Base-by-base conservation (phyloP, 495 filamentous ascomycete species). In the Cercophora sp. region DNA sequence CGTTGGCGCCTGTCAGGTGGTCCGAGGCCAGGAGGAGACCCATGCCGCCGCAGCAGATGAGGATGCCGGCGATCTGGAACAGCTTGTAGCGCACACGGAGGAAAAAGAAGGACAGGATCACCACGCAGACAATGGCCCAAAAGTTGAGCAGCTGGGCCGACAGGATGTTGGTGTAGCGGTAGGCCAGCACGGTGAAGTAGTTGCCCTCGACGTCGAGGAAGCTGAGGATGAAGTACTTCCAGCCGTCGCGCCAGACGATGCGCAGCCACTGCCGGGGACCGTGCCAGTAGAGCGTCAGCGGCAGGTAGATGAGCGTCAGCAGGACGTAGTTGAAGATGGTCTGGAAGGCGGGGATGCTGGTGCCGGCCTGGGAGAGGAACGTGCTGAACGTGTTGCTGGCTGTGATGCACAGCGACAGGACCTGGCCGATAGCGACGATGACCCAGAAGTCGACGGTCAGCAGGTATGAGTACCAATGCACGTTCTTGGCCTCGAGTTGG, bases 101-200 rank as follows among this genome's bases (percentile, higher is more conserved):
- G 63, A 96, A 76, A 37, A 84, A 40, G 70, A 91, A 88, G 8
- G 91, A 96, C 60, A 96, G 69, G 54, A 85, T 64, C 22, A 97
- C 90, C 23, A 98, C 93, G 51, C 93, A 83, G 16, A 92, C 88
- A 54, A 98, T 98, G 58, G 91, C 86, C 92, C 93, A 98, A 79
- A 98, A 97, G 77, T 96, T 96, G 70, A 98, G 91, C 26, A 98
- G 78, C 72, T 96, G 91, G 8, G 88, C 91, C 46, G 88, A 93
- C 25, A 93, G 81, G 66, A 91, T 86, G 62, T 84, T 93, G 42
- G 91, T 94, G 70, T 96, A 94, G 23, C 87, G 79, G 75, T 96
- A 97, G 32, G 91, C 93, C 20, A 96, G 80, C 39, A 98, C 93
- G 56, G 87, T 86, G 69, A 97, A 96, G 76, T 96, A 98, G 71